phyloP scores from a whole-genome alignment of 805 yeast genomes.

The Candida morakotiae region DNA sequence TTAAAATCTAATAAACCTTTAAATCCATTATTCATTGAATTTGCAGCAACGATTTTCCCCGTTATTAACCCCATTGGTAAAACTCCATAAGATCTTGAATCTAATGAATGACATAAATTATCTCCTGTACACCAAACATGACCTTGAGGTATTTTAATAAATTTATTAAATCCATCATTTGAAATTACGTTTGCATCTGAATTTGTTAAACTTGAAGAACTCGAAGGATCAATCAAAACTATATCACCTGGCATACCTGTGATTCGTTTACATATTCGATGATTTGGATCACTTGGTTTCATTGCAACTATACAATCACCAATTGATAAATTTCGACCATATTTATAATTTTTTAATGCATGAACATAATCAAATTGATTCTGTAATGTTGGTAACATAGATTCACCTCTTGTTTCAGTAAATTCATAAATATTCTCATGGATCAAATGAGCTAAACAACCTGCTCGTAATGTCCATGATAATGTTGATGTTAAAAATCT shows the following conservation, averaged over 20 bases:
- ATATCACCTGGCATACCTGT: conserved; percentile 96
- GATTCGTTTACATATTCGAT: conserved; percentile 86
- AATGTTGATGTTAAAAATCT: conserved; percentile 29
- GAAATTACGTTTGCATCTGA: conserved; percentile 18
- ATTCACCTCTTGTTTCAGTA: conserved; percentile 84
- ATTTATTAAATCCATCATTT: conserved; percentile 48
- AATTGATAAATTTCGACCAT: conserved; percentile 61
- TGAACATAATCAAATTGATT: conserved; percentile 75
- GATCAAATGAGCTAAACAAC: conserved; percentile 63
- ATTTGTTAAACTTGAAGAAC: conserved; percentile 41
- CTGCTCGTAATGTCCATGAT: conserved; percentile 55
- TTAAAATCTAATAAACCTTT: conserved; percentile 56
- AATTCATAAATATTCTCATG: conserved; percentile 68
- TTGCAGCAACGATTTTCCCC: conserved; percentile 80
- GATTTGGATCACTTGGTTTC: conserved; percentile 85
- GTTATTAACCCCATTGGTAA: conserved; percentile 83
- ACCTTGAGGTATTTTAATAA: conserved; percentile 81
- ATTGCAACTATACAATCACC: conserved; percentile 88
- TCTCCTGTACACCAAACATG: conserved; percentile 99
- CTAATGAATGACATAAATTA: conserved; percentile 80
- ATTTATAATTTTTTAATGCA: conserved; percentile 57
- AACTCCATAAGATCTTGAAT: conserved; percentile 85
- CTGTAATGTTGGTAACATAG: conserved; percentile 89
- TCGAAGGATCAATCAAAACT: conserved; percentile 75
- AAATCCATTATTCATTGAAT: conserved; percentile 45